Conservation (phyloP, 768 basidiomycete genomes). For the Suillus hirtellus region DNA sequence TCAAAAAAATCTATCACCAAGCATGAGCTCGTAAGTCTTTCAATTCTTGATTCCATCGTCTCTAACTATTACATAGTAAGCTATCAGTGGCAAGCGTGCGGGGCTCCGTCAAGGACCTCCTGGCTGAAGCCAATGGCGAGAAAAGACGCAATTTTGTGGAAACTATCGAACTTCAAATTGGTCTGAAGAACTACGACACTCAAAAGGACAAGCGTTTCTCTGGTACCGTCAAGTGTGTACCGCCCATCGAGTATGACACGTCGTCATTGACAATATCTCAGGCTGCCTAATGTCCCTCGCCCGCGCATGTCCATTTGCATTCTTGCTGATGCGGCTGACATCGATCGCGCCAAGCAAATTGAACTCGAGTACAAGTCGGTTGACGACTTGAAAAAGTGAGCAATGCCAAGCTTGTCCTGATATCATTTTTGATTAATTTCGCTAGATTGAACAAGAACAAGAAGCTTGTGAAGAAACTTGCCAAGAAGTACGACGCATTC, state of each 20-base stretch:
- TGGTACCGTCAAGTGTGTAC: slow-evolving; percentile 87
- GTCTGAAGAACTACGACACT: slow-evolving; percentile 98
- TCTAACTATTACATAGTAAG: slow-evolving; percentile 53
- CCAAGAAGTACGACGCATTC: slow-evolving; percentile 99
- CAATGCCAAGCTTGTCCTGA: background rate
- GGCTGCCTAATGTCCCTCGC: slow-evolving; percentile 94
- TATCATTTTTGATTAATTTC: slow-evolving; percentile 4
- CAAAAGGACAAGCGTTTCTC: slow-evolving; percentile 99
- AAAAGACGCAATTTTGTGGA: slow-evolving; percentile 94
- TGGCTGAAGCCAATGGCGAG: slow-evolving; percentile 81
- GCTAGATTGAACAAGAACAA: slow-evolving; percentile 98
- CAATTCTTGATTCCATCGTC: background rate
- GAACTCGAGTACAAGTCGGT: slow-evolving; percentile 99
- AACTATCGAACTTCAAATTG: slow-evolving; percentile 95
- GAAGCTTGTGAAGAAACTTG: slow-evolving; percentile 99
- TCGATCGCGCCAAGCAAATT: slow-evolving; percentile 97
- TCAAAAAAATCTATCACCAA: slow-evolving; percentile 17
- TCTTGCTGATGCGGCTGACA: slow-evolving; percentile 98
- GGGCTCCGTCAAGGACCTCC: slow-evolving; percentile 90
- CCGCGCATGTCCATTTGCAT: slow-evolving; percentile 99
- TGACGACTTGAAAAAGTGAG: slow-evolving; percentile 97
- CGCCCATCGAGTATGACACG: background rate
- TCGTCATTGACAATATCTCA: slow-evolving; percentile 32
- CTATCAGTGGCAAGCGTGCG: slow-evolving; percentile 99
- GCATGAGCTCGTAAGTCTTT: slow-evolving; percentile 31